These are phyloP conservation scores for Cryptococcus sp. DNA, from an alignment of 1,284 basidiomycete species.

Conservation along the genomic window DNA sequence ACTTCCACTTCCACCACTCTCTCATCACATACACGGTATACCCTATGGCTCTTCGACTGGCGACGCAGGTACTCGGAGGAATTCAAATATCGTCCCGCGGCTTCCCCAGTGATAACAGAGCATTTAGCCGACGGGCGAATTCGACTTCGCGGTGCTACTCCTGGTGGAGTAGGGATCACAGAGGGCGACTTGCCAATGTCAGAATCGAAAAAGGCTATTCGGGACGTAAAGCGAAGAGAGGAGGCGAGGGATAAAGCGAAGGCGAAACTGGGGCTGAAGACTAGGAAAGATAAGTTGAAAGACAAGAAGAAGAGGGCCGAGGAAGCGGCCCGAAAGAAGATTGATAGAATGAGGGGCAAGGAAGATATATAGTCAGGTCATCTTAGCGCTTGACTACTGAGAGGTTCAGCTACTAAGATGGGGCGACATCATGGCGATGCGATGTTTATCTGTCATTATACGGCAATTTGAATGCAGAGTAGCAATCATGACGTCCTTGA, in stretches of 20 bases:
- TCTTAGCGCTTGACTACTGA: no score
- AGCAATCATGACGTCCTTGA: no score
- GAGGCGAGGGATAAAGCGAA: conserved; percentile 44
- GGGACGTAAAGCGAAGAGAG: conserved; percentile 34
- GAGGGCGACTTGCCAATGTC: conserved; percentile 45
- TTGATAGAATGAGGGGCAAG: no score
- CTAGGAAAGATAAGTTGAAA: conserved; percentile 25
- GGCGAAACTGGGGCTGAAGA: conserved; percentile 36
- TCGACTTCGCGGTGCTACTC: conserved; percentile 49
- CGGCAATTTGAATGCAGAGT: no score
- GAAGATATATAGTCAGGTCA: no score
- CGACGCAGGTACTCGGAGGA: conserved; percentile 52
- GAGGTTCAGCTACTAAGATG: no score
- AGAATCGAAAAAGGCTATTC: conserved; percentile 27
- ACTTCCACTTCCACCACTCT: not conserved
- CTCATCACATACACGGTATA: not conserved
- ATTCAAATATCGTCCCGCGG: conserved; percentile 54
- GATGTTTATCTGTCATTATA: no score
- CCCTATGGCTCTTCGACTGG: not conserved
- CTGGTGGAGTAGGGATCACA: conserved; percentile 48
- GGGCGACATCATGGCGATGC: no score
- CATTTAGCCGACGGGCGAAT: conserved; percentile 51
- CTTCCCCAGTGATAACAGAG: conserved; percentile 54
- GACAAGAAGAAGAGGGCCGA: conserved; percentile 19
- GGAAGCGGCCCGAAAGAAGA: conserved; percentile 2